Base-by-base conservation (phyloP, 176 grass and related monocot genomes). In the Eragrostis nindensis region DNA sequence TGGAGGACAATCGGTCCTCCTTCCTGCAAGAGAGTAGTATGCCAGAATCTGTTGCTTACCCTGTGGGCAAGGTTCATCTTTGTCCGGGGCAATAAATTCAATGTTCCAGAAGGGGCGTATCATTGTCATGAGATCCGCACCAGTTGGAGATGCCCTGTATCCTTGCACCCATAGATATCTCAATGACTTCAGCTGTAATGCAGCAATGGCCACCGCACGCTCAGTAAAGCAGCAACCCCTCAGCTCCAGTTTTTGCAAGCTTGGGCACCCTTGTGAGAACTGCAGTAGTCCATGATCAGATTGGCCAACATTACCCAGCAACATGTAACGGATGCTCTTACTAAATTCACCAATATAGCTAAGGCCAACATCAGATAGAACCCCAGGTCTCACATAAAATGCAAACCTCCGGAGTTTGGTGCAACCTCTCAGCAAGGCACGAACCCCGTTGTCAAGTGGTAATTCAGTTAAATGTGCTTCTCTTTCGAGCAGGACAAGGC, bases 161-260 rank as follows among this genome's bases (percentile, higher is more conserved):
- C 93, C 96, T 66, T 99, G 96, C 84, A 99, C 96, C 96, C 96
- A 99, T 61, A 99, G 81, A 76, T 99, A 99, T 85, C 93, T 93
- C 55, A 99, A 81, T 25, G 86, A 91, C 44, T 83, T 86, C 1
- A 99, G 87, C 59, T 64, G 79, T 84, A 95, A 68, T 1, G 86
- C 93, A 7, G 96, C 96, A 56, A 86, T 59, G 10, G 96, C 90
- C 76, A 99, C 80, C 62, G 96, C 90, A 82, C 41, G 90, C 73
- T 95, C 96, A 53, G 62, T 91, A 70, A 99, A 99, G 59, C 52
- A 86, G 54, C 96, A 99, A 78, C 96, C 88, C 82, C 96, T 91
- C 48, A 95, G 39, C 77, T 99, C 96, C 74, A 99, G 80, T 82
- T 99, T 99, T 81, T 99, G 96, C 89, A 99, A 77, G 77, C 89